phyloP scores from a whole-genome alignment of 2,329 filamentous ascomycete species.

The Botryotinia convoluta region DNA sequence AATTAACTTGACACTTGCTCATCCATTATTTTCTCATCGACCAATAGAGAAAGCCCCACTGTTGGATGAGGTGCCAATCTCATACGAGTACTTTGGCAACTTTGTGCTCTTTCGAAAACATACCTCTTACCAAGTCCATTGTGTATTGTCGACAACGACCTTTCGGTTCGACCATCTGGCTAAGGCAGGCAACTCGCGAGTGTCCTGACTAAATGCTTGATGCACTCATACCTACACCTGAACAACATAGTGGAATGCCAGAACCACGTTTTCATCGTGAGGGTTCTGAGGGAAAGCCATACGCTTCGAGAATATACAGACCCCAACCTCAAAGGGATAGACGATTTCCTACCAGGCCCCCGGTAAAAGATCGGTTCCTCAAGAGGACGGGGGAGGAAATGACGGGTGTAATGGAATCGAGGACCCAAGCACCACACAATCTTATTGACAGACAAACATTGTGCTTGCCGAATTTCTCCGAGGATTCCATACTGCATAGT shows the following conservation, averaged over 20 bases:
- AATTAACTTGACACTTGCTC: background rate
- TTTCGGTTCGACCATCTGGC: background rate
- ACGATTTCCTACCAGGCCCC: slow-evolving; percentile 21
- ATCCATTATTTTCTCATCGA: background rate
- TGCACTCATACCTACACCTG: slow-evolving; percentile 1
- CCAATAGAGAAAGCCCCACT: slow-evolving; percentile 1
- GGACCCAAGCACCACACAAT: slow-evolving; percentile 22
- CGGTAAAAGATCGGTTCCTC: slow-evolving; percentile 17
- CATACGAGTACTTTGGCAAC: slow-evolving; percentile 6
- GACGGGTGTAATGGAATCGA: slow-evolving; percentile 21
- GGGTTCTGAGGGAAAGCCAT: slow-evolving; percentile 26
- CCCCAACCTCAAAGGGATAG: slow-evolving; percentile 31
- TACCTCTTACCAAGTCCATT: background rate
- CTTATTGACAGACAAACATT: slow-evolving; percentile 34
- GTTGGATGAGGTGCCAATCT: background rate
- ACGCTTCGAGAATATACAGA: slow-evolving; percentile 31
- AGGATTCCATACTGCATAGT: slow-evolving; percentile 31
- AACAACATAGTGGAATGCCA: slow-evolving; percentile 30
- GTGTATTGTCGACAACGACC: background rate
- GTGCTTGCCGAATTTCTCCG: slow-evolving; percentile 34
- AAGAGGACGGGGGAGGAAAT: slow-evolving; percentile 24
- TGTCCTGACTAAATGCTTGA: slow-evolving; percentile 12
- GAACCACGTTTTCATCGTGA: slow-evolving; percentile 23
- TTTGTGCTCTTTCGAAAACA: background rate
- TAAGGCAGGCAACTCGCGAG: slow-evolving; percentile 16